Base-by-base conservation (phyloP, 345 rosid species). In the Atalantia buxifolia region DNA sequence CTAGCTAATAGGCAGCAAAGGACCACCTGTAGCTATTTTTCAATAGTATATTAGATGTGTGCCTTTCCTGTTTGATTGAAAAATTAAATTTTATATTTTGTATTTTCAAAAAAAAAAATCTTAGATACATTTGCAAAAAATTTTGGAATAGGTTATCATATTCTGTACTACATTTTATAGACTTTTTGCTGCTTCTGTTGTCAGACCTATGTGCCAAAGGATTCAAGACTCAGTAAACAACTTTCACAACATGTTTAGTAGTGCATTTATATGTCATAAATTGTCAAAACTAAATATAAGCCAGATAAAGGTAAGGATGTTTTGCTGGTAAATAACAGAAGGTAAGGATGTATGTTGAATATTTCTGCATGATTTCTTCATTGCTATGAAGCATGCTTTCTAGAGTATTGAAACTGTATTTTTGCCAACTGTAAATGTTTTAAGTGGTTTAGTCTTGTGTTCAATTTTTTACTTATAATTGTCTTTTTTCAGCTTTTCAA, bases 401-500 rank as follows among this genome's bases (percentile, higher is more conserved):
- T 7, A 1, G 70, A n/a, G n/a, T 35, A 65, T 19, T 65, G 25
- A 18, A 70, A 50, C 24, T 31, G 10, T 50, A 70, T 4, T 50
- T 9, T 50, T 13, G 48, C 61, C 9, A 50, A 70, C 36, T 27
- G 27, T 33, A 42, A 18, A 42, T 42, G 9, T 70, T 3, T 3
- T 3, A 12, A 16, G 25, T 19, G 14, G 21, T 7, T 45, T n/a
- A 19, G 33, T 69, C 21, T 66, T 1, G 12, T 42, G 19, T 42
- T 77, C 59, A 59, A 24, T 30, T 76, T 18, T 18, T 56, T 33
- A 4, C 66, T 38, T 66, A 45, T 76, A 27, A 9, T 64, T 66
- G 3, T 56, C 68, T 40, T 9, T 67, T 78, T 74, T 48, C 91
- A 95, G 98, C 83, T 91, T 83, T 95, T 95, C 81, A 95, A 93